These are phyloP conservation scores for Penicillium crystallinum DNA, from an alignment of 495 filamentous ascomycete species.

Conservation along the genomic window DNA sequence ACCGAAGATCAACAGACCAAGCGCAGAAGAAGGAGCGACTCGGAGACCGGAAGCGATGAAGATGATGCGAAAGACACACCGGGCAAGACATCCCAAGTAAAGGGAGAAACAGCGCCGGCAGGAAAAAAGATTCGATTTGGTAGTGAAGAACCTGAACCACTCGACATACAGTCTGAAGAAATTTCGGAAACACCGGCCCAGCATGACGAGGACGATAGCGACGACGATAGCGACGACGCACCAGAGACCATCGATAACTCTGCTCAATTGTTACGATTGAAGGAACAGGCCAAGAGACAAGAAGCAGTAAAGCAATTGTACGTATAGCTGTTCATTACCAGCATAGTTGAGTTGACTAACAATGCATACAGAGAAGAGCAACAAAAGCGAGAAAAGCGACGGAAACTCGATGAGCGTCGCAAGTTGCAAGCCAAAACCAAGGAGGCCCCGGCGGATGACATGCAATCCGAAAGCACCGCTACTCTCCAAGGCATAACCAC, in stretches of 20 bases:
- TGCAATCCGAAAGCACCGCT: constrained; percentile 36
- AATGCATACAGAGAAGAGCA: constrained; percentile 34
- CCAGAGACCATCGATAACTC: constrained; percentile 48
- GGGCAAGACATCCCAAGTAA: constrained; percentile 9
- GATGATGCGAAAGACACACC: constrained; percentile 10
- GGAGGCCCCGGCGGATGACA: constrained; percentile 29
- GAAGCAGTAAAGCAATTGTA: constrained; percentile 34
- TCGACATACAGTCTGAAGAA: constrained; percentile 19
- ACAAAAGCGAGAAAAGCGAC: constrained; percentile 42
- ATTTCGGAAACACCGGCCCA: constrained; percentile 16
- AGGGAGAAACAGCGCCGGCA: constrained; percentile 14
- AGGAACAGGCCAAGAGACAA: constrained; percentile 38
- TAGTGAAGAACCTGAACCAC: constrained; percentile 40
- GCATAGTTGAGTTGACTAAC: constrained; percentile 15
- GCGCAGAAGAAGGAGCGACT: constrained; percentile 32
- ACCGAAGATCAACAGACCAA: constrained; percentile 31
- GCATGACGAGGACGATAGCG: constrained; percentile 29
- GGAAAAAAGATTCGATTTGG: constrained; percentile 37
- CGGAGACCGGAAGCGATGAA: constrained; percentile 10
- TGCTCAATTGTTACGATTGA: constrained; percentile 36
- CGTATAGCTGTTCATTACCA: constrained; percentile 6
- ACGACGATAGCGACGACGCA: constrained; percentile 44
- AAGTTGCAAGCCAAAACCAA: constrained; percentile 44
- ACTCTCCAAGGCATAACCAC: constrained; percentile 40
- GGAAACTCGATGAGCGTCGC: constrained; percentile 43